Base-by-base conservation (phyloP, 768 basidiomycete species). In the Boletus tylopilopsis region DNA sequence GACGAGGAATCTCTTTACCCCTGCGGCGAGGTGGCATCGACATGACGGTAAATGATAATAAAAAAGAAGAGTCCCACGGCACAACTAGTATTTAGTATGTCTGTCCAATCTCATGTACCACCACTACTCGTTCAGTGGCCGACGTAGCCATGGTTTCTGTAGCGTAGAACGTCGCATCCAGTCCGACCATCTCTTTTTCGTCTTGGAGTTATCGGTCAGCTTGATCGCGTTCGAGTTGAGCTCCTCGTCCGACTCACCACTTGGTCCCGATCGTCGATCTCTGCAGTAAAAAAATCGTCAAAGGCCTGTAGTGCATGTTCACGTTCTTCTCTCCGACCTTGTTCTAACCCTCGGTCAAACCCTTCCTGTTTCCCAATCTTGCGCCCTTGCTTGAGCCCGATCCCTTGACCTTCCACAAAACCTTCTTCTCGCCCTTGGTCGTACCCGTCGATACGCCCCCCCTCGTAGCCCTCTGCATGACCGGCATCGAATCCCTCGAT, bases 1-100 rank as follows among this genome's bases (percentile, higher is more conserved):
- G 80, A 39, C 75, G 78, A 8, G 90, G 90, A 5, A 83, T 79
- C 19, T 78, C 71, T 63, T 81, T 87, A 22, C 76, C 80, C 63
- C 79, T 88, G 60, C 84, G 82, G 55, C 83, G 79, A 12, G 68
- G 58, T 39, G 39, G 23, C 24, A 16, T 4, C 24, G 10, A 12
- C 15, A 68, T 68, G 47, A 42, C 42, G 47, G 38, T 69, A 45
- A 57, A 43, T 47, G 47, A 19, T 50, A 8, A 12, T 5, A n/a
- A 11, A 38, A 16, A 41, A 23, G 22, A 34, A 15, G 38, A n/a
- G 33, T 56, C 43, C 29, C 52, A 58, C 57, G 44, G 5, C 21
- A 30, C 50, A 12, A 25, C 36, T 38, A 49, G 19, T 6, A 18
- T 16, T 19, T n/a, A n/a, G n/a, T n/a, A n/a, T n/a, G n/a, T n/a